These are phyloP conservation scores for Boletales sp. DNA, from an alignment of 768 basidiomycete species.

Conservation along the genomic window DNA sequence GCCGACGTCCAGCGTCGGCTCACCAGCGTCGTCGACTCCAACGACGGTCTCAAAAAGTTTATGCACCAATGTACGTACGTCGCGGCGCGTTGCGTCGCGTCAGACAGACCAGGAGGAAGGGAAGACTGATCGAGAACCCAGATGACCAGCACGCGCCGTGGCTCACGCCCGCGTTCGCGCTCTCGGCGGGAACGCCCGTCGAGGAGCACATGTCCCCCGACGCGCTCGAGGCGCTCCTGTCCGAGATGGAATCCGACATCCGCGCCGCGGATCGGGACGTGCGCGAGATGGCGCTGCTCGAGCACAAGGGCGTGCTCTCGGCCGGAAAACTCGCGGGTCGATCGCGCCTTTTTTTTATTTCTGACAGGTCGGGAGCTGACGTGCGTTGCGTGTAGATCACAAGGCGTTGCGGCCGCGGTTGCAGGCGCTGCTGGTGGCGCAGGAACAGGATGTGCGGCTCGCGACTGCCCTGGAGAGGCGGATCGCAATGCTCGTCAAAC, in stretches of 20 bases:
- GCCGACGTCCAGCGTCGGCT: slow-evolving; percentile 59
- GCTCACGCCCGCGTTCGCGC: slow-evolving; percentile 71
- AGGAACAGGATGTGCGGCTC: slow-evolving; percentile 56
- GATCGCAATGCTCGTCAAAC: slow-evolving; percentile 61
- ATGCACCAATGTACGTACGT: slow-evolving; percentile 61
- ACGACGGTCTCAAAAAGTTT: slow-evolving; percentile 72
- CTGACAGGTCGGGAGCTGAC: not conserved
- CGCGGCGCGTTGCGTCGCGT: not conserved
- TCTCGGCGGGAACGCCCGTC: slow-evolving; percentile 55
- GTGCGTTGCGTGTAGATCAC: slow-evolving; percentile 41
- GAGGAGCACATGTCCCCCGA: slow-evolving; percentile 60
- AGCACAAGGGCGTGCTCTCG: slow-evolving; percentile 65
- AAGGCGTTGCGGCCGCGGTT: slow-evolving; percentile 68
- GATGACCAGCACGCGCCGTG: slow-evolving; percentile 76
- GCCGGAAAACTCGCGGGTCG: slow-evolving; percentile 69
- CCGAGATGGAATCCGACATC: slow-evolving; percentile 82
- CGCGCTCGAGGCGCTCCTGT: slow-evolving; percentile 66
- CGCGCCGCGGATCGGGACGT: slow-evolving; percentile 80
- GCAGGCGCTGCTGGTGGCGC: slow-evolving; percentile 50
- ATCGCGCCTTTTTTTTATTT: not conserved
- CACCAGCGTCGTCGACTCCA: slow-evolving; percentile 55
- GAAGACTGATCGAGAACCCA: slow-evolving; percentile 21
- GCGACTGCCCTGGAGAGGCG: slow-evolving; percentile 62
- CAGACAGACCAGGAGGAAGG: too few species aligned
- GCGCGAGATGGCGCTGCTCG: slow-evolving; percentile 69